Evolutionary conservation across 257 asterid genomes (phyloP).

Genomic region (Nyctanthes arbortristis): DNA sequence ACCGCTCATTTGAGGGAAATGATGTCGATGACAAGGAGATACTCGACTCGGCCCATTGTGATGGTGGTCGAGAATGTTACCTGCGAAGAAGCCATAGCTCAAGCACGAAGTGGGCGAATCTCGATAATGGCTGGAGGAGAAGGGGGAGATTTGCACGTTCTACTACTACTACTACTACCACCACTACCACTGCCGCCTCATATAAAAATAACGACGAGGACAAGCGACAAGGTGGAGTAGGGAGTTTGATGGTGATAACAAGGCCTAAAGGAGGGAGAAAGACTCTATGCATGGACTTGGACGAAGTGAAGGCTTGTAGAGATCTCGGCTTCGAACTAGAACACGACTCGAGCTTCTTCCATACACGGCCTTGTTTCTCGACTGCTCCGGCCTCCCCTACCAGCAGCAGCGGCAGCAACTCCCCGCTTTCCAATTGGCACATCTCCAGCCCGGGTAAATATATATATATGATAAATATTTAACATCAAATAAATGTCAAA

Average conservation of each 20-base stretch:
- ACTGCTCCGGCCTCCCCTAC: no score
- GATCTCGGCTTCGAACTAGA: conserved; percentile 22
- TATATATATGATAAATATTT: no score
- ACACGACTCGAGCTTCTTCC: not conserved
- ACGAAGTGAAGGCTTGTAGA: conserved; percentile 19
- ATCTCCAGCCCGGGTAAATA: no score
- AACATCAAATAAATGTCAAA: no score
- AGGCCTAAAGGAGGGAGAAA: conserved; percentile 19
- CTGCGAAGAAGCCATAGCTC: not conserved
- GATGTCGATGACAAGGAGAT: not conserved
- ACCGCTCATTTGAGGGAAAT: not conserved
- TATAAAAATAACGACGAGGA: not conserved
- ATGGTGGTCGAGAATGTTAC: not conserved
- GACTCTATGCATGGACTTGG: conserved; percentile 18
- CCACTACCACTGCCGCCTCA: no score
- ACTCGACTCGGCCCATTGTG: not conserved
- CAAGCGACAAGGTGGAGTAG: not conserved
- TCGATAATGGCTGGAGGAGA: not conserved
- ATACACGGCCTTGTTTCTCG: not conserved
- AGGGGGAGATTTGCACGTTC: not conserved
- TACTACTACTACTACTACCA: not conserved
- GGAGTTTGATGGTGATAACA: conserved; percentile 16
- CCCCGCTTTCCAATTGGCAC: no score
- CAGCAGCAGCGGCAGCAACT: no score
- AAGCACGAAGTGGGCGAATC: not conserved